These are phyloP conservation scores for Wickerhamomyces queroliae DNA, from an alignment of 805 yeast species.

Conservation along the genomic window DNA sequence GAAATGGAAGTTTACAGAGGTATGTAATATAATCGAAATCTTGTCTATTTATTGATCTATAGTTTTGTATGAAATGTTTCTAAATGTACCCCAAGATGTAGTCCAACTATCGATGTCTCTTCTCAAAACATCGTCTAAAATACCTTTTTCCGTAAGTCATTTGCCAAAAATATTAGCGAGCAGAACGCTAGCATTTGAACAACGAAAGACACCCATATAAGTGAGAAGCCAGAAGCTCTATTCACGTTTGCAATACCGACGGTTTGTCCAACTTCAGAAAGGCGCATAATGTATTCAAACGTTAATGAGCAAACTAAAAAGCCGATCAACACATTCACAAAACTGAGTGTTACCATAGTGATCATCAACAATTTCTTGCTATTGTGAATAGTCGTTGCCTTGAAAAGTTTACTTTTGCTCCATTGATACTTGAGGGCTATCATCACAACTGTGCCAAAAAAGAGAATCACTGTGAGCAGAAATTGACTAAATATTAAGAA, in stretches of 20 bases:
- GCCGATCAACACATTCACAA: slow-evolving; percentile 8
- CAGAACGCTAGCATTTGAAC: slow-evolving; percentile 4
- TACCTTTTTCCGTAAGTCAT: slow-evolving; percentile 13
- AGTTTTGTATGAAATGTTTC: too few relatives aligned
- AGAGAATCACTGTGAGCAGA: slow-evolving; percentile 2
- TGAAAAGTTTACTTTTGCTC: background rate
- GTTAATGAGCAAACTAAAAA: slow-evolving; percentile 20
- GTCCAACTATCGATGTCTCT: too few relatives aligned
- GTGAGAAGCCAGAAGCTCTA: slow-evolving; percentile 12
- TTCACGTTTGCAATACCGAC: slow-evolving; percentile 21
- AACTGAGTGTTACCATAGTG: slow-evolving; percentile 8
- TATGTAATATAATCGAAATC: too few relatives aligned
- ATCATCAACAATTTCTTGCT: slow-evolving; percentile 7
- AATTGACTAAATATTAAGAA: slow-evolving; percentile 12
- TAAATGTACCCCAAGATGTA: too few relatives aligned
- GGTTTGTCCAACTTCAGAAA: slow-evolving; percentile 11
- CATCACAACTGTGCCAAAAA: slow-evolving; percentile 1
- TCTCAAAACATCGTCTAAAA: slow-evolving; percentile 2
- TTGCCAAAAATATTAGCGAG: slow-evolving; percentile 13
- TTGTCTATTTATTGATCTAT: too few relatives aligned
- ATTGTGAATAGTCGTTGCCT: background rate
- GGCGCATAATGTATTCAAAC: slow-evolving; percentile 16
- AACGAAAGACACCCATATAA: slow-evolving; percentile 16
- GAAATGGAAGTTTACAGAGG: too few relatives aligned
- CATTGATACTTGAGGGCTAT: background rate